Conservation (phyloP, 495 filamentous ascomycete genomes). For the Podospora pseudopauciseta region DNA sequence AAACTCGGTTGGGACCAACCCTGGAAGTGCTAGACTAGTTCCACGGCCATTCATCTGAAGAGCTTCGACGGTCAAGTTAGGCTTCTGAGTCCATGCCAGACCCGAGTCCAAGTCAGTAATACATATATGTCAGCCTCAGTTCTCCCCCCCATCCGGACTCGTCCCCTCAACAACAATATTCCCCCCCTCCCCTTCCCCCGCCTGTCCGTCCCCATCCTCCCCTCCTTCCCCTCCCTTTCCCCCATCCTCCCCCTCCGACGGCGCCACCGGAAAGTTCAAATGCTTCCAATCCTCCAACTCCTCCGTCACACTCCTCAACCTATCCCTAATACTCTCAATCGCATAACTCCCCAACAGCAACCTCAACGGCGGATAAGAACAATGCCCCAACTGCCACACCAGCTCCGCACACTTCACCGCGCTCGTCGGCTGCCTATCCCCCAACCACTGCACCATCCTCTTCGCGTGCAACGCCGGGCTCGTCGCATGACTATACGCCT, state of each 20-base stretch:
- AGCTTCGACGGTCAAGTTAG: no score
- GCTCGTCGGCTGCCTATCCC: slow-evolving; percentile 85
- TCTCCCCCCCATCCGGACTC: background rate
- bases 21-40: no score
- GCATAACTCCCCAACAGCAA: slow-evolving; percentile 87
- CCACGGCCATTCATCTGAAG: no score
- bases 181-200: slow-evolving; percentile 29
- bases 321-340: slow-evolving; percentile 89
- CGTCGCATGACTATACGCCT: slow-evolving; percentile 71
- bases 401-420: slow-evolving; percentile 92
- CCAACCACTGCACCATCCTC: slow-evolving; percentile 93
- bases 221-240: slow-evolving; percentile 18
- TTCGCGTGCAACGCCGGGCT: slow-evolving; percentile 85
- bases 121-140: no score
- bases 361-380: slow-evolving; percentile 80
- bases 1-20: no score
- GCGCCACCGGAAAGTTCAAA: slow-evolving; percentile 56
- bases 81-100: no score
- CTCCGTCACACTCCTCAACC: slow-evolving; percentile 84
- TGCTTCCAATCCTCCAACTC: slow-evolving; percentile 93
- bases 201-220: slow-evolving; percentile 17
- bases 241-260: slow-evolving; percentile 29
- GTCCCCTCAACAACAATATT: slow-evolving; percentile 5
- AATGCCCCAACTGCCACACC: slow-evolving; percentile 94
- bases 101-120: no score